Evolutionary conservation across 2,329 filamentous ascomycete genomes (phyloP).

Genomic region (Aspergillus floridensis): DNA sequence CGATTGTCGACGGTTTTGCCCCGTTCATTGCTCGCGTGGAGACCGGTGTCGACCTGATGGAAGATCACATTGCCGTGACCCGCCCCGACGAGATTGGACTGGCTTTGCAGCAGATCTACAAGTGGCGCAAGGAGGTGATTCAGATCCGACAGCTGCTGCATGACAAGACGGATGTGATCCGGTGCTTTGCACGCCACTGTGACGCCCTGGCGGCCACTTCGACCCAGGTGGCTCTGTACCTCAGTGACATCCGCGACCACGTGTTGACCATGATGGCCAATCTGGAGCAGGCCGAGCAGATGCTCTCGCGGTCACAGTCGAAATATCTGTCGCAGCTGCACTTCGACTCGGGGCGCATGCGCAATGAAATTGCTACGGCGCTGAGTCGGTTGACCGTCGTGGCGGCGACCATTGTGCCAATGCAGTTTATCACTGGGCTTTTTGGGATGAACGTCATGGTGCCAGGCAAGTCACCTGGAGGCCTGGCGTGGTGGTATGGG

Average conservation of each 20-base stretch:
- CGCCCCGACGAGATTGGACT: constrained; percentile 80
- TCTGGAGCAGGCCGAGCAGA: constrained; percentile 89
- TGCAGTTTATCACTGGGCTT: constrained; percentile 73
- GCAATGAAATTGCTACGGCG: constrained; percentile 77
- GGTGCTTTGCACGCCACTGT: constrained; percentile 93
- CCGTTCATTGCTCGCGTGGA: constrained; percentile 82
- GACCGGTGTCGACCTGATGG: constrained; percentile 79
- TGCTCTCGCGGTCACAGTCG: constrained; percentile 82
- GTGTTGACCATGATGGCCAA: constrained; percentile 97
- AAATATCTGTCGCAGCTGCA: constrained; percentile 91
- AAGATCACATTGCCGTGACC: constrained; percentile 87
- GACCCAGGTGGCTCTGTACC: constrained; percentile 88
- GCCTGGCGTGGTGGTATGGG: constrained; percentile 42
- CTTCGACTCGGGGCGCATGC: constrained; percentile 82
- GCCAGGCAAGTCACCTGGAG: constrained; percentile 30
- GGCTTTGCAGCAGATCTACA: constrained; percentile 80
- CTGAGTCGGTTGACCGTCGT: constrained; percentile 89
- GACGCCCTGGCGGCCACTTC: constrained; percentile 88
- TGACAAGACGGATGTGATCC: constrained; percentile 92
- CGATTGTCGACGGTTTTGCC: constrained; percentile 91
- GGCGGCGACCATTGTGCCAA: constrained; percentile 83
- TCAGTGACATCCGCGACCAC: constrained; percentile 95
- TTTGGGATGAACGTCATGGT: constrained; percentile 48
- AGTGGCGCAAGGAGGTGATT: constrained; percentile 86
- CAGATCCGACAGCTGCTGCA: constrained; percentile 83